Base-by-base conservation (phyloP, 257 asterid species). In the Solanum neorickii region DNA sequence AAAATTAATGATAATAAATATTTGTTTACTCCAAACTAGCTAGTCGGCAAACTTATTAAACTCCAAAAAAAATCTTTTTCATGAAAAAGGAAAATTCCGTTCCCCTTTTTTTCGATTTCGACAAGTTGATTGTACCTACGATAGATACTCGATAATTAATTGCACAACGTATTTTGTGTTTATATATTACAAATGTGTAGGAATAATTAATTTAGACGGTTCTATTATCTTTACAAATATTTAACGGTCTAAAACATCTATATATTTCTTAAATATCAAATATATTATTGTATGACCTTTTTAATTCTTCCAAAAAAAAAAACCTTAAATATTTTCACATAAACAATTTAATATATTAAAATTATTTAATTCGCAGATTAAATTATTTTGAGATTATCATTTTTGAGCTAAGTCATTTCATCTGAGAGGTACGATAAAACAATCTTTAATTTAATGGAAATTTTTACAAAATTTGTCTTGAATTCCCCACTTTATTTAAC, bases 121-220 rank as follows among this genome's bases (percentile, higher is more conserved):
- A 23, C 69, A 23, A 9, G 29, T 23, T 60, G 13, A 60, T 60
- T 21, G 6, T 2, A 60, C 27, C 25, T 60, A 60, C 23, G 0
- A 21, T 60, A 9, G 68, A 9, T 52, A 52, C 0, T 1, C 0
- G 62, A 49, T 49, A 49, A 49, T 0, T 37, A 7, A 0, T 6
- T 37, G 41, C 2, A 37, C 2, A 37, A 37, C 0, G 2, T 39
- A 39, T 39, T 1, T 7, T 1, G 0, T 0, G 41, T 39, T 37
- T 0, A 37, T 37, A 7, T 1, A 37, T 41, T 47, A 47, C 18
- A 47, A 47, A 47, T 52, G 62, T 6, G 62, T 52, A 52, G 62
- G 62, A 52, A 52, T 52, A 3, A 52, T 52, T 18, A 18, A 52
- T 52, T 18, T 52, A 1, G 4, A 52, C n/a, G 6, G 0, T 52